Base-by-base conservation (phyloP, 2,329 filamentous ascomycete species). In the Colletotrichum sidae region DNA sequence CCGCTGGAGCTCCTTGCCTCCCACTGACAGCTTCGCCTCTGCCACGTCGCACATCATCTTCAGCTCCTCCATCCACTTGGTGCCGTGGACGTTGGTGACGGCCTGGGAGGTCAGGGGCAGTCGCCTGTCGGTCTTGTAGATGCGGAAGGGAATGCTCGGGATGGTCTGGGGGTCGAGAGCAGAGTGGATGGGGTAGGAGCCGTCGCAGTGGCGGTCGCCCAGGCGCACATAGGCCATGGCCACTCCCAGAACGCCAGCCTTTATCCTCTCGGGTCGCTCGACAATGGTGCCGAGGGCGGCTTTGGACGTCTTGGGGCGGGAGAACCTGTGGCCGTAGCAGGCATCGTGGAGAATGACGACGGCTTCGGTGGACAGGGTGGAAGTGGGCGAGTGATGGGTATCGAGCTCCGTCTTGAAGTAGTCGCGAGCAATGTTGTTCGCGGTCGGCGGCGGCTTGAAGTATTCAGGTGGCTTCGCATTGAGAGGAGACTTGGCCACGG, bases 301-400 rank as follows among this genome's bases (percentile, higher is more conserved):
- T 72, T 91, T 91, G 25, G 88, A 90, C 1, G 93, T 91, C 71
- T 92, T 90, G 4, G 93, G 93, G 49, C 96, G 87, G 10, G 94
- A 93, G 77, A 90, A 99, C 25, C 94, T 90, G 79, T 99, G 96
- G 33, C 95, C 94, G 75, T 98, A 99, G 78, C 95, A 97, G 57
- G 92, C 90, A 79, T 99, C 96, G 72, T 98, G 94, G 2, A 99
- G 81, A 37, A 99, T 86, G 51, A 98, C 94, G 5, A 96, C 79
- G 0, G 93, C 93, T 66, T 94, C 83, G 10, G 86, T 78, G 39
- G 79, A 69, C 34, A 77, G 73, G 8, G 77, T 76, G 2, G 78
- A 75, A 10, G 79, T 75, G 2, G 73, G 73, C 38, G 80, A 79
- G 62, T 90, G 85, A 71, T 93, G 90, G 7, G 84, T 77, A 13